These are phyloP conservation scores for Boechera retrofracta DNA, from an alignment of 345 rosid species.

Conservation along the genomic window DNA sequence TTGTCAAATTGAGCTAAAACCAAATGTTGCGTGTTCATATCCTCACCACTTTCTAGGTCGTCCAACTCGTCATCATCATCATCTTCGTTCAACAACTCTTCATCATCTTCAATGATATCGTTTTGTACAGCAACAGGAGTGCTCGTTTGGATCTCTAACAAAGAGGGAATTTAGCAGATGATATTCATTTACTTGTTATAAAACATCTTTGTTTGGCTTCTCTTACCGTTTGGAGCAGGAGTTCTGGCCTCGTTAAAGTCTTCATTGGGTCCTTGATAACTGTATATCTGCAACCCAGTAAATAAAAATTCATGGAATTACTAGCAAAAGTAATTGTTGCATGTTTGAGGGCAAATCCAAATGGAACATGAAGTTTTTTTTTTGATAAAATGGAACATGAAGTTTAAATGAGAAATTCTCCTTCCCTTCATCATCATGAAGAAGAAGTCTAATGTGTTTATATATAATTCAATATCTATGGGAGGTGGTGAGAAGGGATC, in stretches of 20 bases:
- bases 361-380: slow-evolving; percentile 6
- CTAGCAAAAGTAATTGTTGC: not conserved
- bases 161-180: slow-evolving; percentile 28
- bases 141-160: slow-evolving; percentile 72
- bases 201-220: slow-evolving; percentile 15
- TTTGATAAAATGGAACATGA: not conserved
- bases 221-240: slow-evolving; percentile 82
- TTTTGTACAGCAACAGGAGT: slow-evolving; percentile 69
- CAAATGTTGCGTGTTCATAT: slow-evolving; percentile 89
- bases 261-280: slow-evolving; percentile 88
- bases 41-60: slow-evolving; percentile 88
- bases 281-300: slow-evolving; percentile 71
- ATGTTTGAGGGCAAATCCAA: slow-evolving; percentile 3
- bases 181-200: not conserved
- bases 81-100: slow-evolving; percentile 89
- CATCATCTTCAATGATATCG: slow-evolving; percentile 72
- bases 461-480: slow-evolving; percentile 7
- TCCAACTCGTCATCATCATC: slow-evolving; percentile 93
- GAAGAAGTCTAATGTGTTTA: slow-evolving; percentile 12
- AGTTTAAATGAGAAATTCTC: slow-evolving; percentile 6
- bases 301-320: not conserved
- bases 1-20: slow-evolving; percentile 98
- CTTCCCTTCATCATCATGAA: not conserved
- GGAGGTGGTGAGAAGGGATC: not conserved
- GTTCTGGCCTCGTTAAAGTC: slow-evolving; percentile 87